These are phyloP conservation scores for Irineochytrium annulatum DNA, from an alignment of 192 early-diverging fungal species.

Conservation along the genomic window DNA sequence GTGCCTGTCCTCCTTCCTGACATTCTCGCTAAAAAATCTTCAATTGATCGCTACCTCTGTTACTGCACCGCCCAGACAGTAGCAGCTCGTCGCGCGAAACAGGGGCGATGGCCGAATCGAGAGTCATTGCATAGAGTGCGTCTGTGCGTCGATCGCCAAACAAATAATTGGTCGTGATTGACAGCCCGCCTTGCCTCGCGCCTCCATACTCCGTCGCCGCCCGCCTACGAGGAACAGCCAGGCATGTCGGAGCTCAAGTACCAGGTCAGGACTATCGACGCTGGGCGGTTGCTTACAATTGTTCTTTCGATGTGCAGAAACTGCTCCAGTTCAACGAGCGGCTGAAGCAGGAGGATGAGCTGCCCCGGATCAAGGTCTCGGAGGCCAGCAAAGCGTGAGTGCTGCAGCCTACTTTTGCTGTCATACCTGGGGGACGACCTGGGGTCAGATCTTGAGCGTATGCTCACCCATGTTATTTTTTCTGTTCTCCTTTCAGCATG, in stretches of 20 bases:
- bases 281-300: conserved; percentile 9
- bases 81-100: too few relatives aligned
- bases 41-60: too few relatives aligned
- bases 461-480: neutral
- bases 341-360: conserved; percentile 49
- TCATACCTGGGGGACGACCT: neutral
- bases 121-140: neutral
- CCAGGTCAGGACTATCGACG: conserved; percentile 23
- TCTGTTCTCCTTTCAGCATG: conserved; percentile 13
- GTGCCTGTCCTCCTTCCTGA: too few relatives aligned
- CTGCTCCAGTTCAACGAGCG: conserved; percentile 51
- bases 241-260: conserved; percentile 46
- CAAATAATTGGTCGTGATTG: neutral
- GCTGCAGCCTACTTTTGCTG: neutral
- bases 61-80: too few relatives aligned
- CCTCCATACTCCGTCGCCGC: neutral
- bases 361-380: conserved; percentile 51
- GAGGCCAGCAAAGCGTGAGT: conserved; percentile 55
- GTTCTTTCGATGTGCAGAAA: conserved; percentile 33
- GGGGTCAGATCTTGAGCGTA: neutral
- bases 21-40: too few relatives aligned
- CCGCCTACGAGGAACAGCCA: neutral
- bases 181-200: neutral
- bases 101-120: too few relatives aligned
- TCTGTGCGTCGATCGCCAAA: neutral